Evolutionary conservation across 2,329 filamentous ascomycete genomes (phyloP).

Genomic region (Diaporthe australafricana): DNA sequence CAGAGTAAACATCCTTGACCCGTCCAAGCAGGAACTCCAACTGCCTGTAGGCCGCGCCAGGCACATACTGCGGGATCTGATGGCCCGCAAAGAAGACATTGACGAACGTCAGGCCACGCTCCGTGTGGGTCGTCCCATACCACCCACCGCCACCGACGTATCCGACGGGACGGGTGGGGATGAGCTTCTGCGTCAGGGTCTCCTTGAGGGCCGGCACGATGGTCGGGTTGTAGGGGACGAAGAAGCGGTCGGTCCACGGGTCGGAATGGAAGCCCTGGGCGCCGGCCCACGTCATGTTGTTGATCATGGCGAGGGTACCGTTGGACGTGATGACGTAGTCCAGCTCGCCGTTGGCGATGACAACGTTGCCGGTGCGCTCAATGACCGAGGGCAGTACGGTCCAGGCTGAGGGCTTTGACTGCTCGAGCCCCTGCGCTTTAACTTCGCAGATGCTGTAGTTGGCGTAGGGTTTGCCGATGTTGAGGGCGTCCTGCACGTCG

Average conservation of each 20-base stretch:
- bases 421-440: not conserved
- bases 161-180: slow-evolving; percentile 29
- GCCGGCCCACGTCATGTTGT: slow-evolving; percentile 80
- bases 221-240: slow-evolving; percentile 35
- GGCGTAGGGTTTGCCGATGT: slow-evolving; percentile 13
- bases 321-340: slow-evolving; percentile 72
- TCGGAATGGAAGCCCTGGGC: slow-evolving; percentile 69
- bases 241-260: slow-evolving; percentile 47
- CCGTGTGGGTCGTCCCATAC: slow-evolving; percentile 33
- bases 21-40: slow-evolving; percentile 36
- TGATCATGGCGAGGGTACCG: slow-evolving; percentile 72
- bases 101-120: slow-evolving; percentile 33
- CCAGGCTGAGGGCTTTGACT: slow-evolving; percentile 18
- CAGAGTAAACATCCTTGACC: slow-evolving; percentile 24
- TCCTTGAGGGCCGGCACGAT: slow-evolving; percentile 1
- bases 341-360: slow-evolving; percentile 31
- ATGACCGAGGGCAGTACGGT: slow-evolving; percentile 27
- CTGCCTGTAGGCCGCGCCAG: slow-evolving; percentile 31
- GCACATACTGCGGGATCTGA: slow-evolving; percentile 35
- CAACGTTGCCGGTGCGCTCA: slow-evolving; percentile 33
- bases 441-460: slow-evolving; percentile 30
- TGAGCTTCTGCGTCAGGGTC: not conserved
- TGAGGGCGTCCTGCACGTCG: slow-evolving; percentile 35
- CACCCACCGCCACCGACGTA: slow-evolving; percentile 30
- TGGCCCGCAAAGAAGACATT: slow-evolving; percentile 31